phyloP scores from a whole-genome alignment of 1,284 basidiomycete genomes.

The Cutaneotrichosporon mucoides region DNA sequence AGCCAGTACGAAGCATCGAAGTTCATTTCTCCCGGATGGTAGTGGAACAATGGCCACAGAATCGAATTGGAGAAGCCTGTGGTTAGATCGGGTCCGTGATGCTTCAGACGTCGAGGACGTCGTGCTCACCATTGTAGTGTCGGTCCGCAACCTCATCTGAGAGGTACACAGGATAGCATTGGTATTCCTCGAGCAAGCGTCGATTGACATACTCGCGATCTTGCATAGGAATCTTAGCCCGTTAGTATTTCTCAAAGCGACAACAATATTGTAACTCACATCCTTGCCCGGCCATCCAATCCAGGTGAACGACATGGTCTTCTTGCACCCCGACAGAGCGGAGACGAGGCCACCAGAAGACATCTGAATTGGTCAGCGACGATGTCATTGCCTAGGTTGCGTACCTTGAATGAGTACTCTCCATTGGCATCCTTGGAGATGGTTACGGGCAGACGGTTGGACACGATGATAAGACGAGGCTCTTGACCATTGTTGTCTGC shows the following conservation, averaged over 20 bases:
- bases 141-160: conserved; percentile 95
- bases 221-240: conserved; percentile 70
- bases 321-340: conserved; percentile 91
- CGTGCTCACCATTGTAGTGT: conserved; percentile 77
- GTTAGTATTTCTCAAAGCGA: too few species aligned
- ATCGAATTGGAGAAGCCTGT: conserved; percentile 90
- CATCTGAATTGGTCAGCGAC: conserved; percentile 54
- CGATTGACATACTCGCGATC: conserved; percentile 81
- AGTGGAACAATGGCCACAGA: conserved; percentile 98
- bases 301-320: conserved; percentile 92
- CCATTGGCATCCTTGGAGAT: conserved; percentile 81
- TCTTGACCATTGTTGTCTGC: conserved; percentile 19
- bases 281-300: conserved; percentile 69
- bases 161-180: conserved; percentile 95
- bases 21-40: conserved; percentile 98
- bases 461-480: conserved; percentile 86
- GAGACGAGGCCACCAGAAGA: conserved; percentile 92
- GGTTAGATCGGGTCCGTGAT: neutral
- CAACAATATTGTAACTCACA: conserved; percentile 30
- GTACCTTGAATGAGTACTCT: conserved; percentile 82
- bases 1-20: conserved; percentile 98
- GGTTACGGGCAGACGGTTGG: conserved; percentile 89
- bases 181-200: conserved; percentile 87
- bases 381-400: conserved; percentile 4
- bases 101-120: too few species aligned